Conservation (phyloP, 495 filamentous ascomycete genomes). For the Podospora anserina region DNA sequence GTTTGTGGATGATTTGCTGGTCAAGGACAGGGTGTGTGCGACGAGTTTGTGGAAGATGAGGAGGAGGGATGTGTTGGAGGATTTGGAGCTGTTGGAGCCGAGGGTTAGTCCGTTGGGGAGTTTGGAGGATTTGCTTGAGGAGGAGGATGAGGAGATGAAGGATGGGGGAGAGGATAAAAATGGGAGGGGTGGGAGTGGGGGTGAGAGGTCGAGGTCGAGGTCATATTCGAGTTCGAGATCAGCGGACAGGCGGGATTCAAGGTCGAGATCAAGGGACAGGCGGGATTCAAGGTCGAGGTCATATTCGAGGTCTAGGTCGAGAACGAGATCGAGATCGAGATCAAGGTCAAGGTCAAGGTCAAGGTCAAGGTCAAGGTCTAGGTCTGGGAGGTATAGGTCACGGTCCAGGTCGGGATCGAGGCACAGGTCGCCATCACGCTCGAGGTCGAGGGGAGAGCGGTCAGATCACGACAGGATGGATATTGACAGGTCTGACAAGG, state of each 20-base stretch:
- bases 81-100: conserved; percentile 81
- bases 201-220: conserved; percentile 22
- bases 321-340: conserved; percentile 25
- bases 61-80: conserved; percentile 76
- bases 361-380: conserved; percentile 24
- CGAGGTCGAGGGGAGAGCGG: conserved; percentile 17
- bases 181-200: conserved; percentile 28
- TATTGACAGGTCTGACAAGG: conserved; percentile 28
- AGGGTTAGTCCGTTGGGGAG: conserved; percentile 82
- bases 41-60: conserved; percentile 93
- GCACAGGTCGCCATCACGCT: conserved; percentile 12
- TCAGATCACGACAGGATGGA: conserved; percentile 36
- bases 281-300: conserved; percentile 16
- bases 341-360: conserved; percentile 24
- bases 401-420: conserved; percentile 16
- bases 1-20: conserved; percentile 89
- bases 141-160: conserved; percentile 41
- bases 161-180: conserved; percentile 32
- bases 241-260: conserved; percentile 11
- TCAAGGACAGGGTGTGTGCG: conserved; percentile 83
- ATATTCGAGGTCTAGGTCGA: conserved; percentile 21
- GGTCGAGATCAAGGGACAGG: conserved; percentile 17
- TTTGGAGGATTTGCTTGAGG: conserved; percentile 75
- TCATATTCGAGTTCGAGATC: conserved; percentile 20
- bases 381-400: conserved; percentile 20